These are phyloP conservation scores for Verticillium tricorpus DNA, from an alignment of 2,329 filamentous ascomycete genomes.

Conservation along the genomic window DNA sequence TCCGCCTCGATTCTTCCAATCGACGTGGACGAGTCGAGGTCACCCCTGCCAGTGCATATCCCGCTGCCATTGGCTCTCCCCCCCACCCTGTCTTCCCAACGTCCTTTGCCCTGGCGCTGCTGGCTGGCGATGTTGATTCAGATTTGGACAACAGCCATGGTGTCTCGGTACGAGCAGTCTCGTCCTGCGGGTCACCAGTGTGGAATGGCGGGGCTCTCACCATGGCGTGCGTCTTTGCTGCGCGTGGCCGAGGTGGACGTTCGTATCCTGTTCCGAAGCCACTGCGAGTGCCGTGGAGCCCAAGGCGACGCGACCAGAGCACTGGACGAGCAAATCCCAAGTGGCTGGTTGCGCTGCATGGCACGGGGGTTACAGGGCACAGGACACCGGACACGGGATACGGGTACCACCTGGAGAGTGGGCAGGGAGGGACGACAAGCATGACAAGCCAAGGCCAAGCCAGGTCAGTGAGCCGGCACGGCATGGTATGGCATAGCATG, in stretches of 20 bases:
- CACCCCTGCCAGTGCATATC: not conserved
- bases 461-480: not conserved
- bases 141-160: not conserved
- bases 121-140: not conserved
- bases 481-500: not conserved
- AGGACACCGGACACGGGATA: not conserved
- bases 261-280: not conserved
- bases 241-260: not conserved
- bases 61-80: not conserved
- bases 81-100: not conserved
- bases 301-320: not conserved
- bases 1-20: not conserved
- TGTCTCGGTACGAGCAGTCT: not conserved
- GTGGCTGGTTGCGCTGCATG: constrained; percentile 11
- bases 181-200: not conserved
- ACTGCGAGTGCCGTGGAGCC: not conserved
- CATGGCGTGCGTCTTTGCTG: not conserved
- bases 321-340: constrained; percentile 8
- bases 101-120: not conserved
- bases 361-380: constrained; percentile 3
- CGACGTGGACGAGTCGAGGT: not conserved
- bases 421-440: constrained; percentile 3
- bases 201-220: not conserved
- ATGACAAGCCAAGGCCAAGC: constrained; percentile 7
- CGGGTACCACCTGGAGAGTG: constrained; percentile 11